Evolutionary conservation across 768 basidiomycete species (phyloP).

Genomic region (Hemileccinum impolitum): DNA sequence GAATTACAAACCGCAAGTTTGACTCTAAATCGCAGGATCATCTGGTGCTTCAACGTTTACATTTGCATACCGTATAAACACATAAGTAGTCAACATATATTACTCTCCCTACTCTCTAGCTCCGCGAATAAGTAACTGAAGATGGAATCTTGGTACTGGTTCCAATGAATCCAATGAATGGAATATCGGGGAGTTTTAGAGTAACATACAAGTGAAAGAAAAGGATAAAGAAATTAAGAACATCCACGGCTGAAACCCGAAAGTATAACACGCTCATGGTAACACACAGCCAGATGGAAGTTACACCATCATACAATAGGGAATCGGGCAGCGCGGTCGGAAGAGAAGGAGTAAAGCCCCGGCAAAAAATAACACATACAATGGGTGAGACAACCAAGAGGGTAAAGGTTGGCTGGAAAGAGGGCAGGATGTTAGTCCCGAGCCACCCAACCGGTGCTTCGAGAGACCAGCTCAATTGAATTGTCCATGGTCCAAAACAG

Average conservation of each 20-base stretch:
- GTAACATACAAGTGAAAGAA: constrained; percentile 21
- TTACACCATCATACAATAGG: constrained; percentile 26
- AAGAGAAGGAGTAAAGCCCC: constrained; percentile 3
- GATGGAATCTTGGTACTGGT: constrained; percentile 9
- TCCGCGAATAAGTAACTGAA: constrained; percentile 8
- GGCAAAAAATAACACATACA: constrained; percentile 11
- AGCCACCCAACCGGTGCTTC: constrained; percentile 84
- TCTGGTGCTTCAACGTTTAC: too few relatives aligned
- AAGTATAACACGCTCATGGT: constrained; percentile 5
- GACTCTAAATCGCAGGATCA: neutral
- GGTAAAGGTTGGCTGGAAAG: neutral
- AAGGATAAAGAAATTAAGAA: constrained; percentile 12
- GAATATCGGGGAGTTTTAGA: constrained; percentile 10
- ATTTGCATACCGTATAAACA: constrained; percentile 7
- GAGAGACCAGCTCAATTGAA: constrained; percentile 80
- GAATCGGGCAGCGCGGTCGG: constrained; percentile 5
- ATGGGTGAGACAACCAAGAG: constrained; percentile 4
- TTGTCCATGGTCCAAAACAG: constrained; percentile 93
- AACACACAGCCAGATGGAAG: constrained; percentile 13
- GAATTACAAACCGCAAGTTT: too few relatives aligned
- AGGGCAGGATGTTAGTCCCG: constrained; percentile 46
- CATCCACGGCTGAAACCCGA: constrained; percentile 5
- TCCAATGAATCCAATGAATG: constrained; percentile 4
- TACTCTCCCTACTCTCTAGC: constrained; percentile 13
- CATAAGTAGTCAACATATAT: constrained; percentile 14